Percentiles rank a stretch among this genome's conserved stretches.
Conservation (phyloP, 2,329 filamentous ascomycete species). For the Cercospora zeae-maydis region DNA sequence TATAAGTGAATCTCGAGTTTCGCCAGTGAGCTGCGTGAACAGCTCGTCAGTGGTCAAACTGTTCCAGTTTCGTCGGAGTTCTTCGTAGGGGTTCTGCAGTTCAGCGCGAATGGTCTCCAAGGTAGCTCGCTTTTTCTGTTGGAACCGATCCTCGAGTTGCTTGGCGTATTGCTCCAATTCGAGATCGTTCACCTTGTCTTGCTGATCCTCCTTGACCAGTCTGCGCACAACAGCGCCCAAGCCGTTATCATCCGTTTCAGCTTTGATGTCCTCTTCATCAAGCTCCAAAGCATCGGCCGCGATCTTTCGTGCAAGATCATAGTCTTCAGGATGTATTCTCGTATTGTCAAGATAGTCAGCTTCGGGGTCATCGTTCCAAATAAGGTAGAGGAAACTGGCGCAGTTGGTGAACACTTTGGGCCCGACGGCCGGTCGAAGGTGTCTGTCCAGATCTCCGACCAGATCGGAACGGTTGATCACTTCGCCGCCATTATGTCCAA, state of each 20-base stretch:
- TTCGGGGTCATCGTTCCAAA: slow-evolving; percentile 57
- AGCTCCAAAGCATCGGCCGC: slow-evolving; percentile 93
- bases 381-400: slow-evolving; percentile 88
- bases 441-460: slow-evolving; percentile 73
- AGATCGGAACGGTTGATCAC: slow-evolving; percentile 83
- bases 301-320: slow-evolving; percentile 97
- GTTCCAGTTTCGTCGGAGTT: slow-evolving; percentile 77
- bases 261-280: slow-evolving; percentile 96
- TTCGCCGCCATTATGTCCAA: slow-evolving; percentile 84
- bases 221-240: slow-evolving; percentile 87
- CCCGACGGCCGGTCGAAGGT: slow-evolving; percentile 65
- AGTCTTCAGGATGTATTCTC: slow-evolving; percentile 95
- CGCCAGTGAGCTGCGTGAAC: slow-evolving; percentile 95
- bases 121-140: slow-evolving; percentile 90
- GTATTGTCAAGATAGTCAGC: slow-evolving; percentile 96
- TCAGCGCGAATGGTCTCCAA: slow-evolving; percentile 95
- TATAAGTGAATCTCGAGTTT: slow-evolving; percentile 76
- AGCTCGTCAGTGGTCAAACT: slow-evolving; percentile 70
- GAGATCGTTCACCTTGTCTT: slow-evolving; percentile 92
- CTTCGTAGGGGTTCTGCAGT: slow-evolving; percentile 88
- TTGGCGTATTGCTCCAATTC: slow-evolving; percentile 96
- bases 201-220: slow-evolving; percentile 89
- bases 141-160: slow-evolving; percentile 88
- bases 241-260: slow-evolving; percentile 85
- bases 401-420: slow-evolving; percentile 94